A percentile compares a stretch with the other conserved stretches of the same genome.
These are phyloP conservation scores for Escovopsis sp. DNA, from an alignment of 2,329 filamentous ascomycete genomes.

Conservation along the genomic window DNA sequence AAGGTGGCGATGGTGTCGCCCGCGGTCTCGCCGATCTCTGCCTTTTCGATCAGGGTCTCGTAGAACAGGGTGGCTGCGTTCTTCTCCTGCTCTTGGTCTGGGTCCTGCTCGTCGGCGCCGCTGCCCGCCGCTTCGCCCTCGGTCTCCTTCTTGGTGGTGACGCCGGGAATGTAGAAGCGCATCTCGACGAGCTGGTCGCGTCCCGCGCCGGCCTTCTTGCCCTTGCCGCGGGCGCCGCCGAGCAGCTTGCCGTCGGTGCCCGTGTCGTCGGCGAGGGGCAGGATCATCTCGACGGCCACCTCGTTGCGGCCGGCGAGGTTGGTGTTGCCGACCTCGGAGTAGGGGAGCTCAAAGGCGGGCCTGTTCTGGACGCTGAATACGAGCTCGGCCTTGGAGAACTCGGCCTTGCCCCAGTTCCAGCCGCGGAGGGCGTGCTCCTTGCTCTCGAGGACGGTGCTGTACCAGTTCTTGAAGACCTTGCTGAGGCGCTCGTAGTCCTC, in stretches of 20 bases:
- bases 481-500: constrained; percentile 84
- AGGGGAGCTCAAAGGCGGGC: constrained; percentile 91
- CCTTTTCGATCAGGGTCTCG: constrained; percentile 94
- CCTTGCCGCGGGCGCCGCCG: constrained; percentile 58
- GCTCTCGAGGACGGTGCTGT: constrained; percentile 80
- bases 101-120: constrained; percentile 26
- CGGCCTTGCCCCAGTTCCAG: constrained; percentile 99
- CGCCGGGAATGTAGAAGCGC: constrained; percentile 95
- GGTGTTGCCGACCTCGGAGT: constrained; percentile 94
- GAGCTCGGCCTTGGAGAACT: constrained; percentile 89
- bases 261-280: constrained; percentile 54
- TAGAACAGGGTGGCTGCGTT: constrained; percentile 97
- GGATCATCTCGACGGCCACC: constrained; percentile 84
- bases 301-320: constrained; percentile 96
- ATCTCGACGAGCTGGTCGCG: constrained; percentile 94
- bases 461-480: constrained; percentile 97
- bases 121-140: constrained; percentile 57
- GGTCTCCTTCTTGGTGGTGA: constrained; percentile 58
- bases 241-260: constrained; percentile 55
- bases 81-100: constrained; percentile 71
- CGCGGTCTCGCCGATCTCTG: constrained; percentile 97
- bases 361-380: constrained; percentile 95
- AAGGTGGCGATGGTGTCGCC: constrained; percentile 97
- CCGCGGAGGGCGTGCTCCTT: constrained; percentile 89
- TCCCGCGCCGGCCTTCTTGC: constrained; percentile 78